Conservation (phyloP, 331 rosid species). For the Telfairia occidentalis region DNA sequence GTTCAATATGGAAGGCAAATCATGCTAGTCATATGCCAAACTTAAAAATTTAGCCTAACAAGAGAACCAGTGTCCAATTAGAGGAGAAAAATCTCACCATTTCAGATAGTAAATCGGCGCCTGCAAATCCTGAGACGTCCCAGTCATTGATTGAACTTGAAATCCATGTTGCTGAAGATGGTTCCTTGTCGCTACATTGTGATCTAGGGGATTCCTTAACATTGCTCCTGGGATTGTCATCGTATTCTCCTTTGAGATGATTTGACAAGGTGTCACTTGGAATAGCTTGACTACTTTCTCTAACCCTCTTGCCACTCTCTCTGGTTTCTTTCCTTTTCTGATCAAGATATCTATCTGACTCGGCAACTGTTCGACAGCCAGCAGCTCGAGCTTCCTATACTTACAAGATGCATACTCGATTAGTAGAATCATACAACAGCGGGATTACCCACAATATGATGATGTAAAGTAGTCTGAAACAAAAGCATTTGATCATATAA, state of each 20-base stretch:
- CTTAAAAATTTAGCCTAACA: not conserved
- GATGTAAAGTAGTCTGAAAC: not conserved
- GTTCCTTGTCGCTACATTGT: conserved; percentile 27
- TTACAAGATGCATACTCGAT: not conserved
- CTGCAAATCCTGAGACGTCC: conserved; percentile 54
- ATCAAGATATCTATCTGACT: conserved; percentile 42
- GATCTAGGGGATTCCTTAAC: conserved; percentile 23
- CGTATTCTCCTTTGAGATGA: conserved; percentile 37
- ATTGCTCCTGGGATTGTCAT: conserved; percentile 29
- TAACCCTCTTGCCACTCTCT: conserved; percentile 22
- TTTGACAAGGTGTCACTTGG: conserved; percentile 27
- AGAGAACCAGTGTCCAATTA: not conserved
- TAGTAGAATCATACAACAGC: not conserved
- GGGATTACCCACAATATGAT: not conserved
- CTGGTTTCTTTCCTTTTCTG: conserved; percentile 46
- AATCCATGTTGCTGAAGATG: conserved; percentile 21
- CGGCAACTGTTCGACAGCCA: conserved; percentile 56
- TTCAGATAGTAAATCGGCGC: conserved; percentile 60
- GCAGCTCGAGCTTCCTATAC: conserved; percentile 69
- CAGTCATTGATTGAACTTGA: conserved; percentile 43
- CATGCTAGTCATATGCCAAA: not conserved
- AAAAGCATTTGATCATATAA: not conserved
- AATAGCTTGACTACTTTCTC: conserved; percentile 43
- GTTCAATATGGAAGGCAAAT: not conserved
- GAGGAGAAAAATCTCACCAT: conserved; percentile 35